These are phyloP conservation scores for Mycena sanguinolenta DNA, from an alignment of 768 basidiomycete species.

Conservation along the genomic window DNA sequence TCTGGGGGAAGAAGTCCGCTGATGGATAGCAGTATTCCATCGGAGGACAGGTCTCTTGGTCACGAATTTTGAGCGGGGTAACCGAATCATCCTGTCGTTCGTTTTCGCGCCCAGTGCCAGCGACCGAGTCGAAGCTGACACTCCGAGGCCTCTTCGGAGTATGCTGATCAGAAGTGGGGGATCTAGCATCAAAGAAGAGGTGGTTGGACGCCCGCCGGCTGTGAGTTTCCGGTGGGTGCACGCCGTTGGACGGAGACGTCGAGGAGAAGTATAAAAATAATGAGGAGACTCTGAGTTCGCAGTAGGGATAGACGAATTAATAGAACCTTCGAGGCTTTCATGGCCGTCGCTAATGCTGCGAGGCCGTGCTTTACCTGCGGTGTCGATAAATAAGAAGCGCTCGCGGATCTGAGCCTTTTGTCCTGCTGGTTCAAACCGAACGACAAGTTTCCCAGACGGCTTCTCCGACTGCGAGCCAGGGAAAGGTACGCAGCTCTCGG, in stretches of 20 bases:
- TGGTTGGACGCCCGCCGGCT: slow-evolving; percentile 52
- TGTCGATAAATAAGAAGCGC: slow-evolving; percentile 45
- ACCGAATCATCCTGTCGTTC: slow-evolving; percentile 15
- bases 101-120: slow-evolving; percentile 19
- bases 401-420: slow-evolving; percentile 52
- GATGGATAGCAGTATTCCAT: slow-evolving; percentile 30
- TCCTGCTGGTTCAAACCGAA: slow-evolving; percentile 47
- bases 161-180: slow-evolving; percentile 24
- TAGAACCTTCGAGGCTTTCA: slow-evolving; percentile 32
- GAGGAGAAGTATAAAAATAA: slow-evolving; percentile 32
- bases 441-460: slow-evolving; percentile 5
- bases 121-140: slow-evolving; percentile 26
- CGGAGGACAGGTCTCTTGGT: slow-evolving; percentile 17
- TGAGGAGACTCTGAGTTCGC: slow-evolving; percentile 31
- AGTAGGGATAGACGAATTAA: slow-evolving; percentile 24
- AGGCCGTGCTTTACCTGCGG: slow-evolving; percentile 41
- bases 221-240: slow-evolving; percentile 39
- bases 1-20: slow-evolving; percentile 28
- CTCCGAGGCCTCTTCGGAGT: slow-evolving; percentile 31
- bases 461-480: slow-evolving; percentile 33
- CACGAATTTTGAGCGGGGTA: slow-evolving; percentile 3
- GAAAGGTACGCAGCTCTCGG: slow-evolving; percentile 34
- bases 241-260: slow-evolving; percentile 27
- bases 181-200: slow-evolving; percentile 53
- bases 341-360: slow-evolving; percentile 47